Evolutionary conservation across 176 grass and related monocot species (phyloP).

Genomic region (Ensete ventricosum): DNA sequence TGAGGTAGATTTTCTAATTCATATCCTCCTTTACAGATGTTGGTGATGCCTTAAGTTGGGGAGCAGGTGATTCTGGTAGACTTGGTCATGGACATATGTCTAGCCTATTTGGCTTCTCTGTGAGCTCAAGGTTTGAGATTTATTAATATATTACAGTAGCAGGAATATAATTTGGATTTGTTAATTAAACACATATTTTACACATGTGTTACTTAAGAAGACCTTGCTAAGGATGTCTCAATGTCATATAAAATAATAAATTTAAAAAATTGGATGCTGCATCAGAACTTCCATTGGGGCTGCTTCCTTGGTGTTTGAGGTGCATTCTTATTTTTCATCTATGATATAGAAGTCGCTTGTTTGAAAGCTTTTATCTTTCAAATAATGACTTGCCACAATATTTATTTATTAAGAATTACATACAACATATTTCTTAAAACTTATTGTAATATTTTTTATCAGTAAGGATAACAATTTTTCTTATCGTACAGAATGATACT

Average conservation of each 20-base stretch:
- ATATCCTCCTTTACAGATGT: slow-evolving; percentile 30
- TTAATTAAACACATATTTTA: no score
- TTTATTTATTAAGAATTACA: neutral
- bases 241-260: no score
- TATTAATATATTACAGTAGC: neutral
- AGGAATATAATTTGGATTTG: neutral
- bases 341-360: neutral
- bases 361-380: neutral
- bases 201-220: no score
- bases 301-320: neutral
- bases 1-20: neutral
- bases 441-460: slow-evolving; percentile 8
- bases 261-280: neutral
- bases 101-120: slow-evolving; percentile 51
- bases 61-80: slow-evolving; percentile 71
- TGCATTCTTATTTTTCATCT: neutral
- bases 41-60: slow-evolving; percentile 83
- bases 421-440: neutral
- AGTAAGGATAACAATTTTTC: slow-evolving; percentile 21
- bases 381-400: neutral
- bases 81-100: slow-evolving; percentile 81
- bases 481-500: slow-evolving; percentile 24
- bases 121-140: slow-evolving; percentile 47
- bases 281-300: neutral
- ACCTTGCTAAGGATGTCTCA: no score